Evolutionary conservation across 768 basidiomycete species (phyloP).

Genomic region (Collybiopsis luxurians): DNA sequence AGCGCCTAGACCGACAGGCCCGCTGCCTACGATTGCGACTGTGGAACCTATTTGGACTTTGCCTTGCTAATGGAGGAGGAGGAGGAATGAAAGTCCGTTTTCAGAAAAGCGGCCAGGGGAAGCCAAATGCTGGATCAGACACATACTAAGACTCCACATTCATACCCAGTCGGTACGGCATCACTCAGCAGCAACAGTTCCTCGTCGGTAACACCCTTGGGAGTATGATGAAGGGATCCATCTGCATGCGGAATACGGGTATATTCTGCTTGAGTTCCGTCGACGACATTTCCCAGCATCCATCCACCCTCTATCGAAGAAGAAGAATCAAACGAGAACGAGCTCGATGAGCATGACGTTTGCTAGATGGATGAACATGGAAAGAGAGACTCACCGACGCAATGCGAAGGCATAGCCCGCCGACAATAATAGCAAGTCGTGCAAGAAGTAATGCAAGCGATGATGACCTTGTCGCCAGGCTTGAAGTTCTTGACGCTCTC

Average conservation of each 20-base stretch:
- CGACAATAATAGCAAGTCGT: slow-evolving; percentile 16
- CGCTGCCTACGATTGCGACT: slow-evolving; percentile 20
- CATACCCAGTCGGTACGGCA: slow-evolving; percentile 20
- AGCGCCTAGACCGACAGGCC: slow-evolving; percentile 19
- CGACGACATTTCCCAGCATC: slow-evolving; percentile 20
- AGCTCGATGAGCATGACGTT: background rate
- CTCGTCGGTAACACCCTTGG: slow-evolving; percentile 12
- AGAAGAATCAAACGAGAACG: slow-evolving; percentile 8
- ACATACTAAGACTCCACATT: slow-evolving; percentile 20
- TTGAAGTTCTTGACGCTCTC: slow-evolving; percentile 28
- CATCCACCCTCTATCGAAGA: slow-evolving; percentile 17
- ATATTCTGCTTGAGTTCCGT: slow-evolving; percentile 22
- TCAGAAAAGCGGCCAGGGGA: background rate
- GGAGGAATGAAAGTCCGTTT: background rate
- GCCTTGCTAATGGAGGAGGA: slow-evolving; percentile 15
- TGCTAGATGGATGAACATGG: background rate
- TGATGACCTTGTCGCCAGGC: slow-evolving; percentile 20
- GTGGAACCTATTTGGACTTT: slow-evolving; percentile 18
- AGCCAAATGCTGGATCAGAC: too few relatives aligned
- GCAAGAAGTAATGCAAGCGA: slow-evolving; percentile 19
- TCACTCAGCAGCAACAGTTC: slow-evolving; percentile 21
- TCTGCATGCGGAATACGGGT: slow-evolving; percentile 20
- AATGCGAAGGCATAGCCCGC: slow-evolving; percentile 17
- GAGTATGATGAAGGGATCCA: slow-evolving; percentile 13
- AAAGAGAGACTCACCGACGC: background rate